Percentiles rank a stretch among this genome's conserved stretches.
These are phyloP conservation scores for Cutaneotrichosporon curvatum DNA, from an alignment of 1,284 basidiomycete species.

Conservation along the genomic window DNA sequence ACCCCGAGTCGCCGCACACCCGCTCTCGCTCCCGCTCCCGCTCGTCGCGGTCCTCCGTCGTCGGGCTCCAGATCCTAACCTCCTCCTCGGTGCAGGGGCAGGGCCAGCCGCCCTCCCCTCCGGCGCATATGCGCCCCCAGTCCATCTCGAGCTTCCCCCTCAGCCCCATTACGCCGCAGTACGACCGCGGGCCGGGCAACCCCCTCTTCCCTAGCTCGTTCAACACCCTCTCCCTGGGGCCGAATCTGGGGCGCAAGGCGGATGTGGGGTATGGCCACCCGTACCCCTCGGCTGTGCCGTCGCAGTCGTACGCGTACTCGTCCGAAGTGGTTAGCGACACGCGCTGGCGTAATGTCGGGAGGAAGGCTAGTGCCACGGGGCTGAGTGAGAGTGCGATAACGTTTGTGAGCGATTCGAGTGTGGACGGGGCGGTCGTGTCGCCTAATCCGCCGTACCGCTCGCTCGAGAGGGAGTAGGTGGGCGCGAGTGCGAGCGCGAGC, in stretches of 20 bases:
- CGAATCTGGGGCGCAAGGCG: conserved; percentile 39
- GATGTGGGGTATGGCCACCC: conserved; percentile 5
- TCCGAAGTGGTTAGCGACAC: conserved; percentile 7
- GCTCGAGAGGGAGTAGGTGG: too few relatives aligned
- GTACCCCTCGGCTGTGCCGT: not conserved
- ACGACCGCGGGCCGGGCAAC: conserved; percentile 38
- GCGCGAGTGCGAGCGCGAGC: too few relatives aligned
- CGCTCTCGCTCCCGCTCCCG: not conserved
- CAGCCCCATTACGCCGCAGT: conserved; percentile 6
- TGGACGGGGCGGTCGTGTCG: too few relatives aligned
- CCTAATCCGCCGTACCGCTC: too few relatives aligned
- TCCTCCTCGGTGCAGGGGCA: not conserved
- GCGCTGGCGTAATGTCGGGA: conserved; percentile 9
- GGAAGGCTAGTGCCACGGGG: conserved; percentile 37
- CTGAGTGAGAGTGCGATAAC: conserved; percentile 46
- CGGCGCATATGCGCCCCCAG: not conserved
- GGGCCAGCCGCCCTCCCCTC: too few relatives aligned
- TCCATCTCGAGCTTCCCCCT: not conserved
- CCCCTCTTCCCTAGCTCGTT: conserved; percentile 43
- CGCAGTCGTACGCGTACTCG: conserved; percentile 3
- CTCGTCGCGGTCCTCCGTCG: conserved; percentile 28
- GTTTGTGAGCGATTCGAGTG: conserved; percentile 32
- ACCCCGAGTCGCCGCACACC: not conserved
- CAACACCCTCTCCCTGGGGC: conserved; percentile 30
- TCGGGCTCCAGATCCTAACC: conserved; percentile 40